These are phyloP conservation scores for Phyllosticta capitalensis DNA, from an alignment of 2,329 filamentous ascomycete genomes.

Conservation along the genomic window DNA sequence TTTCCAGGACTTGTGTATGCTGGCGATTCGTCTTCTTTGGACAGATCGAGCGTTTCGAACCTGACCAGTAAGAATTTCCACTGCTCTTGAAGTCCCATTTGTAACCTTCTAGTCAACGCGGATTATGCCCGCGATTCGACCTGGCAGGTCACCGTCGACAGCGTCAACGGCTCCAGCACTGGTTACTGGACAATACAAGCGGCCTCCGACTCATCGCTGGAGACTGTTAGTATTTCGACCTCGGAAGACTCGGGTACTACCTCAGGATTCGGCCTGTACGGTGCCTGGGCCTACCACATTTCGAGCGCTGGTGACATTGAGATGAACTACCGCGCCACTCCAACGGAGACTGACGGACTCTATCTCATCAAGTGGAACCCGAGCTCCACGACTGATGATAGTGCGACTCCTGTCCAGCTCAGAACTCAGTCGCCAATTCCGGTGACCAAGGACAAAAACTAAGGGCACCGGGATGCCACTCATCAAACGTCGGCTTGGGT, in stretches of 20 bases:
- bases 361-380: slow-evolving; percentile 13
- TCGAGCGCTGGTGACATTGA: slow-evolving; percentile 14
- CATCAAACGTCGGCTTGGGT: neutral
- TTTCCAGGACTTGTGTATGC: slow-evolving; percentile 25
- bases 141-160: slow-evolving; percentile 16
- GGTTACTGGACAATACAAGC: slow-evolving; percentile 9
- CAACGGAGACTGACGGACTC: slow-evolving; percentile 13
- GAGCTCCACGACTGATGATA: slow-evolving; percentile 1
- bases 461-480: neutral
- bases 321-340: slow-evolving; percentile 17
- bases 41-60: slow-evolving; percentile 18
- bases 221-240: slow-evolving; percentile 20
- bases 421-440: slow-evolving; percentile 3
- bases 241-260: slow-evolving; percentile 14
- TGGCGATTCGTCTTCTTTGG: slow-evolving; percentile 15
- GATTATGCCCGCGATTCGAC: slow-evolving; percentile 9
- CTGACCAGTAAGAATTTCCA: slow-evolving; percentile 20
- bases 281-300: slow-evolving; percentile 23
- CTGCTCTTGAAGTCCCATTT: neutral
- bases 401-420: neutral
- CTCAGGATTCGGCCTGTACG: slow-evolving; percentile 24
- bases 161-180: slow-evolving; percentile 16
- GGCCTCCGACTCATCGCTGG: slow-evolving; percentile 12
- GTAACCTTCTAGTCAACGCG: slow-evolving; percentile 13
- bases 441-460: neutral